phyloP scores from a whole-genome alignment of 306 rosid species.

The Begonia loranthoides region DNA sequence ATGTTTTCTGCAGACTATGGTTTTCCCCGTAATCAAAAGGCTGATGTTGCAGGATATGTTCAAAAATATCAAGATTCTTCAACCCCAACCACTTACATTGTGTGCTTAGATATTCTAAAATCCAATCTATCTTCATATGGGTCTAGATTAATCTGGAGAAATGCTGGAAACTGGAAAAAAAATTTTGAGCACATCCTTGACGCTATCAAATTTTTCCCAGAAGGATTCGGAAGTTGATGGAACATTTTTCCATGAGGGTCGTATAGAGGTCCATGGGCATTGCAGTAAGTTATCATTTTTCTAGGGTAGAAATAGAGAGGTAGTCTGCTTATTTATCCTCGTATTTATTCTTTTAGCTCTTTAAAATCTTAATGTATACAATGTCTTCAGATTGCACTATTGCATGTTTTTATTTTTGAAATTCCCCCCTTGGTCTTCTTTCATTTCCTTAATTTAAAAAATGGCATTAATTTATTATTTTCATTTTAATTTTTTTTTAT shows the following conservation, averaged over 20 bases:
- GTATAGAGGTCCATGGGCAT: conserved; percentile 51
- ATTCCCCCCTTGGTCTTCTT: no score
- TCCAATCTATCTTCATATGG: conserved; percentile 35
- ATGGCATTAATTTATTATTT: no score
- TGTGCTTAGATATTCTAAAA: conserved; percentile 60
- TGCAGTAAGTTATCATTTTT: conserved; percentile 58
- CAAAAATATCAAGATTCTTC: conserved; percentile 25
- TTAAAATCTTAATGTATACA: no score
- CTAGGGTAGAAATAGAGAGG: conserved; percentile 45
- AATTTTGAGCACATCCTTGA: conserved; percentile 58
- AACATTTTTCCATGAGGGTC: conserved; percentile 33
- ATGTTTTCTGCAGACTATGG: conserved; percentile 29
- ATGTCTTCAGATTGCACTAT: no score
- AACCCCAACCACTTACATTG: conserved; percentile 52
- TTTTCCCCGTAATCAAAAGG: conserved; percentile 17
- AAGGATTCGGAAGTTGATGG: conserved; percentile 31
- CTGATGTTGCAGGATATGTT: conserved; percentile 28
- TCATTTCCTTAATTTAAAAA: no score
- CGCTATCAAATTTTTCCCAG: conserved; percentile 38
- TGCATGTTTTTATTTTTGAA: no score
- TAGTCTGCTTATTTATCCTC: conserved; percentile 55
- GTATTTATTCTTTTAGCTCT: conserved; percentile 6
- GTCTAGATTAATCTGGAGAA: conserved; percentile 35
- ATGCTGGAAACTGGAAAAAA: conserved; percentile 52
- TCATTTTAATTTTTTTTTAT: no score